Evolutionary conservation across 2,329 filamentous ascomycete species (phyloP).

Genomic region (Lachnellula hyalina): DNA sequence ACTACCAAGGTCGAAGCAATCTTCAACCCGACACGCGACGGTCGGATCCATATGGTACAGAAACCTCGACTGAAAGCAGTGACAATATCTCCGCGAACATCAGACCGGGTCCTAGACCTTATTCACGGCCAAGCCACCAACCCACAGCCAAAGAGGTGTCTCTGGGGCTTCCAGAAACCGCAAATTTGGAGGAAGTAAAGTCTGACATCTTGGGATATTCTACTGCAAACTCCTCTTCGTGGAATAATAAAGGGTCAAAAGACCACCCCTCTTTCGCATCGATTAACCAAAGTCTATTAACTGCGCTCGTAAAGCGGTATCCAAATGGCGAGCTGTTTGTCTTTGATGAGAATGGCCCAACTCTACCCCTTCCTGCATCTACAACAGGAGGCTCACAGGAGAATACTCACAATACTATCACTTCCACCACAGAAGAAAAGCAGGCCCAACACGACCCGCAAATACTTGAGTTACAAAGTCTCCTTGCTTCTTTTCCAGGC

Average conservation of each 20-base stretch:
- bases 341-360: slow-evolving; percentile 22
- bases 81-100: slow-evolving; percentile 1
- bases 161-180: no score
- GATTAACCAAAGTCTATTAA: slow-evolving; percentile 20
- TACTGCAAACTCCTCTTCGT: slow-evolving; percentile 15
- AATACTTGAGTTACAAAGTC: slow-evolving; percentile 21
- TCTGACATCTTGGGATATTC: slow-evolving; percentile 27
- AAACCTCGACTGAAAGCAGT: slow-evolving; percentile 7
- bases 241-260: slow-evolving; percentile 9
- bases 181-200: background rate
- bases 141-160: background rate
- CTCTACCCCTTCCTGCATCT: slow-evolving; percentile 3
- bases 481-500: slow-evolving; percentile 36
- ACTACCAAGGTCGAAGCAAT: slow-evolving; percentile 22
- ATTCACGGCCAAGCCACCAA: background rate
- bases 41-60: slow-evolving; percentile 2
- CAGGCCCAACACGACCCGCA: slow-evolving; percentile 8
- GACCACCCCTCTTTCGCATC: slow-evolving; percentile 9
- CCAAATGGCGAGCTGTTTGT: slow-evolving; percentile 26
- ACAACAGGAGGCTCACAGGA: background rate
- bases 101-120: slow-evolving; percentile 14
- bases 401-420: background rate
- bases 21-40: slow-evolving; percentile 17
- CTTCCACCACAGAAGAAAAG: slow-evolving; percentile 5
- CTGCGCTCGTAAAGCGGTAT: slow-evolving; percentile 21